Base-by-base conservation (phyloP, 2,329 filamentous ascomycete species). In the Nannizziopsis barbatae region DNA sequence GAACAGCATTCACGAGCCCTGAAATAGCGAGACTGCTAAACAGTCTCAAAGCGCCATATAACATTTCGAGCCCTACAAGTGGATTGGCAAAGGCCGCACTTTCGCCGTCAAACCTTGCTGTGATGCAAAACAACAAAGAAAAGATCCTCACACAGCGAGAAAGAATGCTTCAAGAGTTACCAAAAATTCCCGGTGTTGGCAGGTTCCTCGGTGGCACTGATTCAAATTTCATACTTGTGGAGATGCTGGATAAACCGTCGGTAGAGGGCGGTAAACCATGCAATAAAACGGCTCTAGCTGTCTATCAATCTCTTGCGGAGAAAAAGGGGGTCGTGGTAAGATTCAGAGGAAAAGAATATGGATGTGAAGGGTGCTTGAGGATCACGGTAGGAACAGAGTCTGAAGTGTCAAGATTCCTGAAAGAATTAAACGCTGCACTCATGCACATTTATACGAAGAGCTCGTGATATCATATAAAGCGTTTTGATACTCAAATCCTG, bases 1-100 rank as follows among this genome's bases (percentile, higher is more conserved):
- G 92, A 41, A 85, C 81, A 6, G 87, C 86, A 0, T 98, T 95
- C 63, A 77, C 86, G 4, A 77, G 80, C 8, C 74, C 80, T 0
- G 75, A 80, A 5, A 82, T 98, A 53, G 88, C 90, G 1, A 67
- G 70, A 12, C 72, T 98, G 10, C 75, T 98, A 48, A 98, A 98
- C 70, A 88, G 76, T 62, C 75, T 98, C 60, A 96, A 96, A 69
- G 90, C 92, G 0, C 92, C 92, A 0, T 98, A 98, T 71, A 96
- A 95, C 68, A 82, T 98, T 58, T 84, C 87, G 3, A 90, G 82
- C 58, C 87, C 87, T 0, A 95, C 90, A 1, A 88, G 83, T 58
- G 80, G 83, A 32, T 74, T 98, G 14, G 92, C 89, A 1, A 76
- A 74, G 33, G 78, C 82, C 17, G 89, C 86, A 2, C 71, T 96